Percentiles rank a stretch among this genome's conserved stretches.
Conservation (phyloP, 306 rosid genomes). For the Carpinus fangiana region DNA sequence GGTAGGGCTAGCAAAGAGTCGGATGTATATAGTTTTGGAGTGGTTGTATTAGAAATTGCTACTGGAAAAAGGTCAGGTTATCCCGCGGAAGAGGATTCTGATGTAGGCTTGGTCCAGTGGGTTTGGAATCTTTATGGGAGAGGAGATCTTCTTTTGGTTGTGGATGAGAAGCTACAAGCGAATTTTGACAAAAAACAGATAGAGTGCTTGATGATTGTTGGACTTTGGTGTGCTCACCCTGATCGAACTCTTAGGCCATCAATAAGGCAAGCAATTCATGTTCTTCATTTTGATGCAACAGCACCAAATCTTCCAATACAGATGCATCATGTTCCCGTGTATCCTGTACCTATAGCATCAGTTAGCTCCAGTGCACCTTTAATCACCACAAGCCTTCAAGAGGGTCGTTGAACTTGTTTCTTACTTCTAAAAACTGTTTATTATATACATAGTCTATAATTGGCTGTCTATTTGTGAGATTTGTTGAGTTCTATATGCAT, state of each 20-base stretch:
- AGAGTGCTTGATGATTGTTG: conserved; percentile 19
- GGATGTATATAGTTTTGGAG: neutral
- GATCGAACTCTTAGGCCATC: neutral
- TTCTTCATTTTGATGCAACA: neutral
- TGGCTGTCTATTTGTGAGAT: too few relatives aligned
- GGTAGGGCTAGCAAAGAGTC: conserved; percentile 1
- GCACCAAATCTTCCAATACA: neutral
- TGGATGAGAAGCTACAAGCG: neutral
- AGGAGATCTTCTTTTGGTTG: neutral
- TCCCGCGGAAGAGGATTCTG: neutral
- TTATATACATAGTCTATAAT: too few relatives aligned
- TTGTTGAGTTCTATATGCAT: too few relatives aligned
- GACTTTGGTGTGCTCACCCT: conserved; percentile 11
- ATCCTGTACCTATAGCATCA: neutral
- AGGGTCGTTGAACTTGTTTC: conserved; percentile 11
- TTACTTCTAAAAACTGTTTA: too few relatives aligned
- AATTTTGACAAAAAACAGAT: neutral
- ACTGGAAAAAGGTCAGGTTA: neutral
- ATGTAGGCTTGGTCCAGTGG: neutral
- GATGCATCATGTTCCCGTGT: neutral
- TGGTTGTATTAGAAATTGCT: neutral
- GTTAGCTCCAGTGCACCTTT: neutral
- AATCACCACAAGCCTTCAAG: neutral
- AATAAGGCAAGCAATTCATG: neutral
- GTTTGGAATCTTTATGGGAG: conserved; percentile 14